Base-by-base conservation (phyloP, 1,139 yeast species). In the Geotrichum cucujoidarum region DNA sequence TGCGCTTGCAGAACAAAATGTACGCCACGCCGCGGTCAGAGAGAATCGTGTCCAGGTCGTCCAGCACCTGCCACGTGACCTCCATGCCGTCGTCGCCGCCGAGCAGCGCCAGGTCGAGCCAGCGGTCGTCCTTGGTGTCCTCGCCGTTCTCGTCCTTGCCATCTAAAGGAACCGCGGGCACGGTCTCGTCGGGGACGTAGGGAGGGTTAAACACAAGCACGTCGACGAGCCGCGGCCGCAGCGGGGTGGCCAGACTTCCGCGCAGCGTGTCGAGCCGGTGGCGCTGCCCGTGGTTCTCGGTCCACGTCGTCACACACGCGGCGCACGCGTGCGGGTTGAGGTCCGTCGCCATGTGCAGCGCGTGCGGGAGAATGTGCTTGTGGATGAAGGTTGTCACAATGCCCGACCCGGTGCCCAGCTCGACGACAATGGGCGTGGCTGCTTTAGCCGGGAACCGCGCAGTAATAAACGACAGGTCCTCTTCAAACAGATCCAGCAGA, bases 51-150 rank as follows among this genome's bases (percentile, higher is more conserved):
- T 75, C 74, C 38, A 90, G 66, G 4, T 63, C 55, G 43, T 78
- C 70, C 25, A 92, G 68, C 3, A 92, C 73, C 51, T 69, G 66
- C 68, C 80, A 71, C 0, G 97, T 92, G 21, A 86, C 80, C 20
- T 73, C 78, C 97, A 92, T 90, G 0, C 98, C 98, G 57, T 84
- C 83, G 13, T 71, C 69, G 0, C 98, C 98, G 0, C 98, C 98
- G 24, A 84, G 73, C 22, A 92, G 72, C 0, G 97, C 97, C 54
- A 90, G 68, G 60, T 90, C 97, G 2, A 92, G 70, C 97, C 97
- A 89, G 21, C 75, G 78, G 13, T 73, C 73, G 20, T 75, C 78
- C 13, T 73, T 73, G 13, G 60, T 61, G 0, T 58, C 54, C n/a
- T n/a, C n/a, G n/a, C n/a, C n/a, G 0, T 50, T n/a, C 10, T 14